phyloP scores from a whole-genome alignment of 257 asterid species.

The Penstemon barbatus region DNA sequence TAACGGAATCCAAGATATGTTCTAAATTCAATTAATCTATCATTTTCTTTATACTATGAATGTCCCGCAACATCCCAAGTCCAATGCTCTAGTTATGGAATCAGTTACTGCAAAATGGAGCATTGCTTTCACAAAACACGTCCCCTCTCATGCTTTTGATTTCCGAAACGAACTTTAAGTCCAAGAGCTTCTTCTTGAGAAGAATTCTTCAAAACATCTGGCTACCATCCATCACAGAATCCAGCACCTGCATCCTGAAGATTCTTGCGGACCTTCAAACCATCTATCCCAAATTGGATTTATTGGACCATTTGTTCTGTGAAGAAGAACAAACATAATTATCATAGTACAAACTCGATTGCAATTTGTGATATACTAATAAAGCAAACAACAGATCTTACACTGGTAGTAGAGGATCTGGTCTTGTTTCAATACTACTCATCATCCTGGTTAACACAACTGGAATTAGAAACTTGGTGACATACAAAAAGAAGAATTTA shows the following conservation, averaged over 20 bases:
- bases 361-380: background rate
- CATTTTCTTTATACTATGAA: slow-evolving; percentile 16
- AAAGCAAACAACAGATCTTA: slow-evolving; percentile 42
- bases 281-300: slow-evolving; percentile 91
- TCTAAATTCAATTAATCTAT: slow-evolving; percentile 1
- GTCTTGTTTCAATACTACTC: slow-evolving; percentile 55
- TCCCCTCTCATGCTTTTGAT: slow-evolving; percentile 4
- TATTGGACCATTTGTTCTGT: slow-evolving; percentile 78
- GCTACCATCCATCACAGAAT: slow-evolving; percentile 53
- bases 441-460: slow-evolving; percentile 51
- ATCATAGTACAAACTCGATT: slow-evolving; percentile 7
- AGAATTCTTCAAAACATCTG: slow-evolving; percentile 14
- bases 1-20: slow-evolving; percentile 18
- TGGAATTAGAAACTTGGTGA: slow-evolving; percentile 20
- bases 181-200: slow-evolving; percentile 9
- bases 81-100: background rate
- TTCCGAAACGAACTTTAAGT: slow-evolving; percentile 15
- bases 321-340: slow-evolving; percentile 10
- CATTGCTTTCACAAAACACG: slow-evolving; percentile 16
- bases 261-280: slow-evolving; percentile 86
- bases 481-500: slow-evolving; percentile 13
- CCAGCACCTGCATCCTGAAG: slow-evolving; percentile 92
- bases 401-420: slow-evolving; percentile 85
- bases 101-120: slow-evolving; percentile 36
- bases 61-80: slow-evolving; percentile 3